Percentiles rank a stretch among this genome's conserved stretches.
These are phyloP conservation scores for Rosellinia necatrix DNA, from an alignment of 2,329 filamentous ascomycete species.

Conservation along the genomic window DNA sequence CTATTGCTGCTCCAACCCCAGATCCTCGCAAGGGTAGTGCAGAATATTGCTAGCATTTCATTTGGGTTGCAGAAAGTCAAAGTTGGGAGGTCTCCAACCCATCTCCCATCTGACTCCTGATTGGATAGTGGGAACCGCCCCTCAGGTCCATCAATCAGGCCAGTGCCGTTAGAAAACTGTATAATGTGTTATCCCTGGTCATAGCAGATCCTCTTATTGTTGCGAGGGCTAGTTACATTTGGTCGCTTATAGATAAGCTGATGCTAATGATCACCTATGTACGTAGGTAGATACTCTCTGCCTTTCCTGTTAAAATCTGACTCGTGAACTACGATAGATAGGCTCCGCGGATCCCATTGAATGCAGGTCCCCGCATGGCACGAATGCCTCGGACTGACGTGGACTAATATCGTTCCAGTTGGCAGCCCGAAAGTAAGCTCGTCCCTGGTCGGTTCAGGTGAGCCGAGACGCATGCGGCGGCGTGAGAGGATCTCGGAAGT, in stretches of 20 bases:
- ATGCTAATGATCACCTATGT: conserved; percentile 11
- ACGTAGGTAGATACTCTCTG: too few species aligned
- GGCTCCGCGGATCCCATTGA: conserved; percentile 19
- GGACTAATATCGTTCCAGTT: conserved; percentile 30
- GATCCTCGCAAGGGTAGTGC: conserved; percentile 27
- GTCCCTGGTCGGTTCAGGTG: conserved; percentile 34
- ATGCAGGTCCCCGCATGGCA: conserved; percentile 36
- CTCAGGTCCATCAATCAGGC: conserved; percentile 14
- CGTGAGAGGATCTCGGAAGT: conserved; percentile 34
- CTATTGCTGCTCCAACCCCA: conserved; percentile 26
- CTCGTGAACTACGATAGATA: conserved; percentile 9
- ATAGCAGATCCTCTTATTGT: conserved; percentile 18
- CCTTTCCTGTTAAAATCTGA: conserved; percentile 9
- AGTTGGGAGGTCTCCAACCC: conserved; percentile 18
- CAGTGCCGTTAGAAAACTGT: conserved; percentile 21
- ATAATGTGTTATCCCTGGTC: conserved; percentile 20
- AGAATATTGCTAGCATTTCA: conserved; percentile 25
- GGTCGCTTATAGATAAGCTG: conserved; percentile 22
- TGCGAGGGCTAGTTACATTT: conserved; percentile 11
- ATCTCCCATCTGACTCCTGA: conserved; percentile 13
- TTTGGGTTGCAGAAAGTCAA: conserved; percentile 14
- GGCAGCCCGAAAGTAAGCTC: conserved; percentile 30
- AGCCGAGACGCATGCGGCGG: conserved; percentile 36
- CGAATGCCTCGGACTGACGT: conserved; percentile 26
- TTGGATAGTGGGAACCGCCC: conserved; percentile 14